Conservation (phyloP, 495 filamentous ascomycete species). For the Cladorrhinum samala region DNA sequence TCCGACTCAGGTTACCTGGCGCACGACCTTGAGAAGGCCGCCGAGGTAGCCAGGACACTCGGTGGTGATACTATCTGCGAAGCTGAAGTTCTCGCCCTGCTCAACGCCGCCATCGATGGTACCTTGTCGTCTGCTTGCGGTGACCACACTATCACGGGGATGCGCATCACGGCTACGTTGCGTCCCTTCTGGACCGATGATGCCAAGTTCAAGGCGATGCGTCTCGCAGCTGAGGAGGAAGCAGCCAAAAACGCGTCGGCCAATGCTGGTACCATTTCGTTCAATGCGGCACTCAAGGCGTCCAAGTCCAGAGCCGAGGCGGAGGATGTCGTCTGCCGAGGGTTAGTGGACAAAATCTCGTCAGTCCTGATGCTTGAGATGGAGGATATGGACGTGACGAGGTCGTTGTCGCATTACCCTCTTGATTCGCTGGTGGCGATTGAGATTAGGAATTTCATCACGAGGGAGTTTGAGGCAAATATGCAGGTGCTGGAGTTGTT, state of each 20-base stretch:
- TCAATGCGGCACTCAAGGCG: constrained; percentile 36
- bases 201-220: constrained; percentile 47
- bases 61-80: constrained; percentile 48
- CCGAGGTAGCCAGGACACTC: constrained; percentile 42
- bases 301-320: constrained; percentile 39
- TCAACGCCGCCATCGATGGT: constrained; percentile 42
- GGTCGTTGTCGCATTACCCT: constrained; percentile 44
- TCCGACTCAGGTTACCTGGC: constrained; percentile 52
- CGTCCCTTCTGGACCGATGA: constrained; percentile 47
- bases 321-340: constrained; percentile 39
- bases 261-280: constrained; percentile 30
- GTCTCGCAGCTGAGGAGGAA: constrained; percentile 39
- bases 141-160: constrained; percentile 47
- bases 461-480: constrained; percentile 45
- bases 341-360: constrained; percentile 42
- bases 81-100: constrained; percentile 44
- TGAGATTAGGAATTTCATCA: constrained; percentile 50
- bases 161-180: constrained; percentile 41
- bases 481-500: constrained; percentile 49
- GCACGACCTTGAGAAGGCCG: constrained; percentile 39
- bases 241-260: constrained; percentile 32
- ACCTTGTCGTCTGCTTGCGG: constrained; percentile 33
- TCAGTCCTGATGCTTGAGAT: constrained; percentile 46
- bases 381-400: constrained; percentile 45
- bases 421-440: constrained; percentile 50